phyloP scores from a whole-genome alignment of 1,284 basidiomycete genomes.

The Neonothopanus nambi region DNA sequence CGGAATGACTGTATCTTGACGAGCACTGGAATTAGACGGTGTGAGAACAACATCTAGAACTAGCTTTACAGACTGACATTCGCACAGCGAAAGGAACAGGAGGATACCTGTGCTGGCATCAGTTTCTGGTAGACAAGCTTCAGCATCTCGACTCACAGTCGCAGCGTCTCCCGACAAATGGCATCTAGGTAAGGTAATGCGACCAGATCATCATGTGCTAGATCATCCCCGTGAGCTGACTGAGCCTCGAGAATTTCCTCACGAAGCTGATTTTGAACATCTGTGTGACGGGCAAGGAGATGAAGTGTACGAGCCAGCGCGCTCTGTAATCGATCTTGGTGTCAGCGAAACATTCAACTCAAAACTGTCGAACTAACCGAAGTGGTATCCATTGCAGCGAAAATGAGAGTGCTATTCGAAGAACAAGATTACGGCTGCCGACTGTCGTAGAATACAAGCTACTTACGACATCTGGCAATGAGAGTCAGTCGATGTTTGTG shows the following conservation, averaged over 20 bases:
- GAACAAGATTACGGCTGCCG: not conserved
- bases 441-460: not conserved
- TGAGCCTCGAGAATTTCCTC: constrained; percentile 13
- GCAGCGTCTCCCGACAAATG: constrained; percentile 34
- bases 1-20: constrained; percentile 22
- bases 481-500: not conserved
- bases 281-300: not conserved
- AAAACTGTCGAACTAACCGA: constrained; percentile 14
- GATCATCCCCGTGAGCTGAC: constrained; percentile 13
- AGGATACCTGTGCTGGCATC: constrained; percentile 37
- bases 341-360: not conserved
- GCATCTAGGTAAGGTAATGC: constrained; percentile 37
- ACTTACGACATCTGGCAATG: constrained; percentile 16
- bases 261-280: constrained; percentile 1
- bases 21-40: constrained; percentile 20
- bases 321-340: not conserved
- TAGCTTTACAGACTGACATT: not conserved
- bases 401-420: constrained; percentile 29
- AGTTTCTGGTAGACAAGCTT: constrained; percentile 34
- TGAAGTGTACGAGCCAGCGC: constrained; percentile 3
- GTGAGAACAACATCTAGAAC: constrained; percentile 25
- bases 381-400: constrained; percentile 32
- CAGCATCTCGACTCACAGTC: constrained; percentile 24
- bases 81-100: constrained; percentile 14
- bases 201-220: constrained; percentile 30